Percentiles rank a stretch among this genome's conserved stretches.
Evolutionary conservation across 768 basidiomycete genomes (phyloP).

Genomic region (Tylopilus cervinicoccineus): DNA sequence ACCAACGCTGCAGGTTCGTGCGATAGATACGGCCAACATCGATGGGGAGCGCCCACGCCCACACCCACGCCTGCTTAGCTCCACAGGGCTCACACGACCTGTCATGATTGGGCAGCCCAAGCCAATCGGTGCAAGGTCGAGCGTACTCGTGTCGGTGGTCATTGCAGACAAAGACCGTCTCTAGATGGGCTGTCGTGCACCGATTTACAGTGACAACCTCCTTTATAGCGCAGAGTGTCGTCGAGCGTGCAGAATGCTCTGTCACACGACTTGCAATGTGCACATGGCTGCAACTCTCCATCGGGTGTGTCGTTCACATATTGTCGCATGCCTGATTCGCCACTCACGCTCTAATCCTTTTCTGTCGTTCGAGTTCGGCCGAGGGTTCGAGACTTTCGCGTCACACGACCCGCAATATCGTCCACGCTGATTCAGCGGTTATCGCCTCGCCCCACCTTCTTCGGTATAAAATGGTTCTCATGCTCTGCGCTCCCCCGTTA

Average conservation of each 20-base stretch:
- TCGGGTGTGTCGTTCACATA: not conserved
- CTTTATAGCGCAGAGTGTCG: not conserved
- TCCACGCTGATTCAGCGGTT: not conserved
- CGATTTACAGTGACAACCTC: not conserved
- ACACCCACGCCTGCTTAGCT: not conserved
- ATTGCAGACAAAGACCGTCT: not conserved
- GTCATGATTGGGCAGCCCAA: slow-evolving; percentile 4
- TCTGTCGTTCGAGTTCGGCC: not conserved
- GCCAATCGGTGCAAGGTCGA: not conserved
- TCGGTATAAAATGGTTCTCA: not conserved
- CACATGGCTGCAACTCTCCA: not conserved
- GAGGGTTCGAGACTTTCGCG: not conserved
- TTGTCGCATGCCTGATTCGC: not conserved
- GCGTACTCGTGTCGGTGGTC: not conserved
- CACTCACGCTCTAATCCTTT: not conserved
- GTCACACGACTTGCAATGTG: slow-evolving; percentile 17
- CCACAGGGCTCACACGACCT: slow-evolving; percentile 15
- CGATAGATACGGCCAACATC: not conserved
- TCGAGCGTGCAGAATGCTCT: not conserved
- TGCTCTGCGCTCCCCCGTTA: not conserved
- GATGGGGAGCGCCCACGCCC: not conserved
- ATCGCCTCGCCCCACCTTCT: not conserved
- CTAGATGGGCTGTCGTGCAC: not conserved
- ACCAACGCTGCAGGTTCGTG: not conserved
- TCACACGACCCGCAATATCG: not conserved